A percentile compares a stretch with the other conserved stretches of the same genome.
Evolutionary conservation across 1,139 yeast species (phyloP).

Genomic region (Meyerozyma elateridarum): DNA sequence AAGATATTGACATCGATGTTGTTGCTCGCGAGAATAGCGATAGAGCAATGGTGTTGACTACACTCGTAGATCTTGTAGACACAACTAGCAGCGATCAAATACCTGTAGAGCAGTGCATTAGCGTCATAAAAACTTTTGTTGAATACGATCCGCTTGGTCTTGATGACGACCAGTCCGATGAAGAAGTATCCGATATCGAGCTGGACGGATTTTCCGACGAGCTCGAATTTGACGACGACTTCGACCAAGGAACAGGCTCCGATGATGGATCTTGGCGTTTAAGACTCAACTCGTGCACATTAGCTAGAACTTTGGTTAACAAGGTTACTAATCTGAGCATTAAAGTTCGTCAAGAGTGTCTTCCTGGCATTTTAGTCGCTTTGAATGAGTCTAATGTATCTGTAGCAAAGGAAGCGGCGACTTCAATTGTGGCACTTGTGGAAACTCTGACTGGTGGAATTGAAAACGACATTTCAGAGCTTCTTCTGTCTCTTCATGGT

Average conservation of each 20-base stretch:
- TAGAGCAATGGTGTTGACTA: slow-evolving; percentile 45
- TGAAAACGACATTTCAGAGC: background rate
- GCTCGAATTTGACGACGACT: slow-evolving; percentile 37
- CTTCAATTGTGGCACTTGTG: slow-evolving; percentile 2
- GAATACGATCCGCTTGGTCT: slow-evolving; percentile 53
- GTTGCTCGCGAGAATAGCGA: slow-evolving; percentile 29
- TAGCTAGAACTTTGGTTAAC: slow-evolving; percentile 37
- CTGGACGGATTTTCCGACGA: slow-evolving; percentile 24
- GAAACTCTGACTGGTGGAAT: background rate
- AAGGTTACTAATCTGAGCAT: slow-evolving; percentile 22
- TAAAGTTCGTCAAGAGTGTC: slow-evolving; percentile 8
- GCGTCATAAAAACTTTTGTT: slow-evolving; percentile 37
- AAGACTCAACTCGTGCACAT: slow-evolving; percentile 49
- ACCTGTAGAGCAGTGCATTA: slow-evolving; percentile 21
- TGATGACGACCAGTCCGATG: slow-evolving; percentile 28
- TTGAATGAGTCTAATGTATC: slow-evolving; percentile 36
- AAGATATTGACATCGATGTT: slow-evolving; percentile 42
- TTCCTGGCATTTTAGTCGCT: slow-evolving; percentile 11
- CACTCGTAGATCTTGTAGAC: slow-evolving; percentile 30
- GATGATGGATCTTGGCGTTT: slow-evolving; percentile 68
- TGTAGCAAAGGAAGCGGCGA: slow-evolving; percentile 37
- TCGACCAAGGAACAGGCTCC: slow-evolving; percentile 15
- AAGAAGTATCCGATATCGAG: slow-evolving; percentile 39
- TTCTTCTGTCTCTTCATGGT: too few relatives aligned
- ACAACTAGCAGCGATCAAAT: slow-evolving; percentile 11